phyloP scores from a whole-genome alignment of 202 grass and related monocot genomes.

The Setaria italica region DNA sequence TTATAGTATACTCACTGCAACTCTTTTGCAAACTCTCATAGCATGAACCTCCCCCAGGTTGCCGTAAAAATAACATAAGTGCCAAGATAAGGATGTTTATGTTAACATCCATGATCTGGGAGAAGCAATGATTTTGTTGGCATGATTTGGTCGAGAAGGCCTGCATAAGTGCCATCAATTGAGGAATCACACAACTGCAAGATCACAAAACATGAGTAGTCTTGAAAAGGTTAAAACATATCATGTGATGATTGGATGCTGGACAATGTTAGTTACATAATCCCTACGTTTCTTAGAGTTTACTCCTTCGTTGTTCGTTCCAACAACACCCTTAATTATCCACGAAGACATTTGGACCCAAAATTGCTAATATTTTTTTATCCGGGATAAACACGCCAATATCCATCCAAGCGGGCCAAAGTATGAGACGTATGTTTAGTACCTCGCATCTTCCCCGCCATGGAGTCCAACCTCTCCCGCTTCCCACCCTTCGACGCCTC shows the following conservation, averaged over 20 bases:
- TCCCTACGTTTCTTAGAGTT: slow-evolving; percentile 21
- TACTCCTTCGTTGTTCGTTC: not conserved
- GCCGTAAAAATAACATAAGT: no score
- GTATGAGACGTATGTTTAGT: not conserved
- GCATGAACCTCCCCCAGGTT: no score
- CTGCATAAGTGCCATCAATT: slow-evolving; percentile 19
- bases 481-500: not conserved
- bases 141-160: slow-evolving; percentile 27
- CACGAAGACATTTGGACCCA: not conserved
- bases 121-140: slow-evolving; percentile 5
- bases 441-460: slow-evolving; percentile 47
- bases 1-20: no score
- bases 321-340: not conserved
- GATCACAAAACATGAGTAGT: not conserved
- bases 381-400: no score
- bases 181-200: not conserved
- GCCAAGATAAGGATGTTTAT: not conserved
- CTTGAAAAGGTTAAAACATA: slow-evolving; percentile 7
- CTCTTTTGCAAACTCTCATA: no score
- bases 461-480: slow-evolving; percentile 55
- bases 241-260: not conserved
- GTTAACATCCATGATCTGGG: not conserved
- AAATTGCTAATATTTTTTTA: not conserved
- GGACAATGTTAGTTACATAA: not conserved
- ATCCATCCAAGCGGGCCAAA: not conserved